Conservation (phyloP, 2,329 filamentous ascomycete genomes). For the Didymella pomorum region DNA sequence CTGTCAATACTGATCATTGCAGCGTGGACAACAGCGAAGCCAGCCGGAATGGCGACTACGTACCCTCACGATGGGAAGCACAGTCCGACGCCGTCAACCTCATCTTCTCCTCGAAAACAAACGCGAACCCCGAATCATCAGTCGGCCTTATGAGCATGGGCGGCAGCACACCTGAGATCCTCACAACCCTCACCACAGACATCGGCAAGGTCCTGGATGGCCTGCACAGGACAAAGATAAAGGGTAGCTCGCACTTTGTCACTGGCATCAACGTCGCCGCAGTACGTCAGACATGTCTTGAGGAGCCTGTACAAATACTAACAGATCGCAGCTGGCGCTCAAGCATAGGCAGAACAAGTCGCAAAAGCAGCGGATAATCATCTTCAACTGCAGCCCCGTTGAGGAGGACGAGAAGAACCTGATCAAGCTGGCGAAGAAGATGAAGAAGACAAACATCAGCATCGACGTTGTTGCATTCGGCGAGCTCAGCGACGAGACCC, state of each 20-base stretch:
- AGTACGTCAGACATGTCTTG: conserved; percentile 63
- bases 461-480: conserved; percentile 97
- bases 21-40: conserved; percentile 98
- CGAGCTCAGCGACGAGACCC: conserved; percentile 87
- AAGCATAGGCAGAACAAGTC: conserved; percentile 99
- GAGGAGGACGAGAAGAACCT: conserved; percentile 89
- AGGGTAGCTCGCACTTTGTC: conserved; percentile 84
- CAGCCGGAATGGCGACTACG: conserved; percentile 93
- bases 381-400: conserved; percentile 93
- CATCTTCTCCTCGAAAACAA: conserved; percentile 94
- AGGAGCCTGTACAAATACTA: conserved; percentile 57
- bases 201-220: conserved; percentile 92
- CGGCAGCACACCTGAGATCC: conserved; percentile 93
- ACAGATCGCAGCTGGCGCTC: conserved; percentile 75
- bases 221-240: conserved; percentile 84
- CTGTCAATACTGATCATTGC: conserved; percentile 32
- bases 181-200: conserved; percentile 95
- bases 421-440: conserved; percentile 90
- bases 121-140: conserved; percentile 94
- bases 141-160: conserved; percentile 99
- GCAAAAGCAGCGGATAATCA: conserved; percentile 94
- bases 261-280: conserved; percentile 95
- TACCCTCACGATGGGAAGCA: conserved; percentile 92
- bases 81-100: conserved; percentile 95
- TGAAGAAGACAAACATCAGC: conserved; percentile 97